Conservation (phyloP, 495 filamentous ascomycete species). For the Bathelium albidoporum region DNA sequence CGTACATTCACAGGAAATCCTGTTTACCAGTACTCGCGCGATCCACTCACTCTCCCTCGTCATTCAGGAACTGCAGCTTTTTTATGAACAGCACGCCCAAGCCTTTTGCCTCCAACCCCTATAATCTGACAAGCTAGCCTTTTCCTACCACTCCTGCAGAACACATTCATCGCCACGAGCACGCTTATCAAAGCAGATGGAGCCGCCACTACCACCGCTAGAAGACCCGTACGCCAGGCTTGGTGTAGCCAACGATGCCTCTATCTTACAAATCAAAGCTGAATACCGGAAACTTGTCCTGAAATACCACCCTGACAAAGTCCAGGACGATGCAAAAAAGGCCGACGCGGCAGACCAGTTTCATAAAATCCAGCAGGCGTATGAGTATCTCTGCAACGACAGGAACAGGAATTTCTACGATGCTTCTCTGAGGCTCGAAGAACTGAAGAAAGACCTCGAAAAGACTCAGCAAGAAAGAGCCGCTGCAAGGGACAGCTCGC, state of each 20-base stretch:
- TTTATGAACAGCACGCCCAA: neutral
- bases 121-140: neutral
- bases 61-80: neutral
- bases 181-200: constrained; percentile 38
- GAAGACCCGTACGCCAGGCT: constrained; percentile 77
- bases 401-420: constrained; percentile 63
- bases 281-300: constrained; percentile 88
- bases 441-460: constrained; percentile 46
- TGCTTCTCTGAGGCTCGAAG: constrained; percentile 54
- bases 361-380: constrained; percentile 86
- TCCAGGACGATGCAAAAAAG: constrained; percentile 62
- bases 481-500: constrained; percentile 1
- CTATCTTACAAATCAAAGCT: constrained; percentile 60
- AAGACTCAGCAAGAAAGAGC: constrained; percentile 29
- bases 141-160: neutral
- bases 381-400: constrained; percentile 81
- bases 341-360: constrained; percentile 70
- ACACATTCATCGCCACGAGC: neutral
- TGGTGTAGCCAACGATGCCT: constrained; percentile 65
- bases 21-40: constrained; percentile 4
- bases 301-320: constrained; percentile 92
- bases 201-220: constrained; percentile 46
- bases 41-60: constrained; percentile 2
- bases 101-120: neutral
- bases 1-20: neutral